phyloP scores from a whole-genome alignment of 2,329 filamentous ascomycete species.

The Albifimbria verrucaria region DNA sequence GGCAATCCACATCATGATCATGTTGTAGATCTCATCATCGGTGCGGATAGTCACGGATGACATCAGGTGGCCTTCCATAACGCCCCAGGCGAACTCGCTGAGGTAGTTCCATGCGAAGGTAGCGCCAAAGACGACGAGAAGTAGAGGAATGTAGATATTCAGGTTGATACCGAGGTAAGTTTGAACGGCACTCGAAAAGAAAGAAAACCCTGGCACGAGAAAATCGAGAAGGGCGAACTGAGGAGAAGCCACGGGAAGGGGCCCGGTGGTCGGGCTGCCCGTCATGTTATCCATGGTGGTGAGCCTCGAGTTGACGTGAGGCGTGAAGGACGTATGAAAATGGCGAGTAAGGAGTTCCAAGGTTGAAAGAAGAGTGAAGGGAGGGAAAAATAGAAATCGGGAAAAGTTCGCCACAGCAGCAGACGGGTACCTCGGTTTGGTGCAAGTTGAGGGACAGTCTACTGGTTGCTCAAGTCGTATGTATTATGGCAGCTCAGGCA shows the following conservation, averaged over 20 bases:
- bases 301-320: slow-evolving; percentile 3
- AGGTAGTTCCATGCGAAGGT: slow-evolving; percentile 52
- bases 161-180: slow-evolving; percentile 60
- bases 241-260: slow-evolving; percentile 17
- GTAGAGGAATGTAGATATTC: slow-evolving; percentile 57
- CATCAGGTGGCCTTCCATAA: slow-evolving; percentile 55
- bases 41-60: slow-evolving; percentile 63
- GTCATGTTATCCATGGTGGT: slow-evolving; percentile 19
- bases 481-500: too few relatives aligned
- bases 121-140: slow-evolving; percentile 48
- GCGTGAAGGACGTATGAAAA: not conserved
- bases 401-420: too few relatives aligned
- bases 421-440: too few relatives aligned
- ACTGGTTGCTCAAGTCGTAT: too few relatives aligned
- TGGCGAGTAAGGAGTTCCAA: not conserved
- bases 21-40: slow-evolving; percentile 71
- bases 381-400: too few relatives aligned
- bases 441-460: too few relatives aligned
- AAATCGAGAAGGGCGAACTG: slow-evolving; percentile 54
- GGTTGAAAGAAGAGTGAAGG: not conserved
- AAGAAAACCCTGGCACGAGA: slow-evolving; percentile 63
- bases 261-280: not conserved
- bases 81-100: slow-evolving; percentile 41
- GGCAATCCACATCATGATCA: slow-evolving; percentile 68
- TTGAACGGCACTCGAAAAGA: slow-evolving; percentile 50